phyloP scores from a whole-genome alignment of 1,284 basidiomycete species.

The Apiotrichum montevideense region DNA sequence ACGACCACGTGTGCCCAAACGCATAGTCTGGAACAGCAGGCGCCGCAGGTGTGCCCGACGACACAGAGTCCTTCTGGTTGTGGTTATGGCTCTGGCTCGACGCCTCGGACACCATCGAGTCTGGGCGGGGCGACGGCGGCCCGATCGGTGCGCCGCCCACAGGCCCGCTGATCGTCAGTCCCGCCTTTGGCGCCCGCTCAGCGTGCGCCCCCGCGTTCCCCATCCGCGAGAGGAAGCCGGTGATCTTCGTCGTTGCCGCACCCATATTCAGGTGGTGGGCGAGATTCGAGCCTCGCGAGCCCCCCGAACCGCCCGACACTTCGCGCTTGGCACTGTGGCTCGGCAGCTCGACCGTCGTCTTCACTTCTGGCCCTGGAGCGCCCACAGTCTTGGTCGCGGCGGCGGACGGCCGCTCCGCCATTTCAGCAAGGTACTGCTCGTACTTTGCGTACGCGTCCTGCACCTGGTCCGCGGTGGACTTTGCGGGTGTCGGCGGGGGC shows the following conservation, averaged over 20 bases:
- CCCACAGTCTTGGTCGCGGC: background rate
- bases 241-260: slow-evolving; percentile 8
- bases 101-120: background rate
- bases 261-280: background rate
- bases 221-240: slow-evolving; percentile 28
- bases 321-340: background rate
- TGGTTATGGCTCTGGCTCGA: too few species aligned
- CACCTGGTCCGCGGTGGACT: slow-evolving; percentile 42
- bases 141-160: background rate
- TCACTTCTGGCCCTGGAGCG: background rate
- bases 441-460: slow-evolving; percentile 90
- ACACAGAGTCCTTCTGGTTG: slow-evolving; percentile 1
- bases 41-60: too few species aligned
- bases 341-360: background rate
- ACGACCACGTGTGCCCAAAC: slow-evolving; percentile 72
- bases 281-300: background rate
- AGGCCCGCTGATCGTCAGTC: background rate
- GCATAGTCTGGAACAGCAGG: slow-evolving; percentile 46
- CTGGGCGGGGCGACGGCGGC: background rate
- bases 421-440: slow-evolving; percentile 62
- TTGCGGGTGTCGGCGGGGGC: background rate
- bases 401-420: background rate
- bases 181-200: background rate
- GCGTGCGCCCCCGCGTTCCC: background rate
- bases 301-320: background rate